Percentiles rank a stretch among this genome's conserved stretches.
These are phyloP conservation scores for Lodderomyces parapsilosis DNA, from an alignment of 1,139 yeast genomes.

Conservation along the genomic window DNA sequence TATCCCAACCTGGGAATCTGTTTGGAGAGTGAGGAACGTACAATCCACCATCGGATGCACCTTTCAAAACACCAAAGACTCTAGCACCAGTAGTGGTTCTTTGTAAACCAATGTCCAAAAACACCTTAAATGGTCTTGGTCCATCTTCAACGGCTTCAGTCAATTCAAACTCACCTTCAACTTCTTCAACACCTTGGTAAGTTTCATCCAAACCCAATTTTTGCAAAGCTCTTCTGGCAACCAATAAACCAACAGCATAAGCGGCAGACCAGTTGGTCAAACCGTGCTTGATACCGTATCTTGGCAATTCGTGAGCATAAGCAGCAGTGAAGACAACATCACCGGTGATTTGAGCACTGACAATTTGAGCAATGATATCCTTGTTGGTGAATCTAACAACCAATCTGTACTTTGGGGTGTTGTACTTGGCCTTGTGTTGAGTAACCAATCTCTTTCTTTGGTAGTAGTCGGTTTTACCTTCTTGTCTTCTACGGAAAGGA, in stretches of 20 bases:
- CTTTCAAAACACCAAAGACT: slow-evolving; percentile 98
- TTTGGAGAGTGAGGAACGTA: slow-evolving; percentile 99
- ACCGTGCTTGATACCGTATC: slow-evolving; percentile 97
- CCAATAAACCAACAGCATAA: slow-evolving; percentile 97
- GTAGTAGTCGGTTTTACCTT: slow-evolving; percentile 99
- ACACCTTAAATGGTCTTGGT: slow-evolving; percentile 99
- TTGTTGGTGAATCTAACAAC: slow-evolving; percentile 99
- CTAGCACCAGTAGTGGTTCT: slow-evolving; percentile 99
- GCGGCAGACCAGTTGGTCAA: slow-evolving; percentile 99
- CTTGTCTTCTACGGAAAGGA: slow-evolving; percentile 99
- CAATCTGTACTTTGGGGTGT: slow-evolving; percentile 99
- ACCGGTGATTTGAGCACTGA: slow-evolving; percentile 96
- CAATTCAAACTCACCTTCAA: slow-evolving; percentile 97
- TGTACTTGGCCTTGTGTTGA: slow-evolving; percentile 99
- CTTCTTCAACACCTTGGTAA: slow-evolving; percentile 98
- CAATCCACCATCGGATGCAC: slow-evolving; percentile 99
- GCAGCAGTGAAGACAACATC: slow-evolving; percentile 97
- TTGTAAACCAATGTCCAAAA: slow-evolving; percentile 98
- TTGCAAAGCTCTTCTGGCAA: slow-evolving; percentile 99
- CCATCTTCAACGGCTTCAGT: slow-evolving; percentile 99
- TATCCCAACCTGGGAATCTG: slow-evolving; percentile 99
- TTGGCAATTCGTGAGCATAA: slow-evolving; percentile 98
- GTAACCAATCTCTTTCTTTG: slow-evolving; percentile 99
- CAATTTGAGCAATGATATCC: slow-evolving; percentile 97
- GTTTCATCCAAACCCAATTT: slow-evolving; percentile 98